Conservation (phyloP, 2,329 filamentous ascomycete species). For the Colletotrichum brevisporum region DNA sequence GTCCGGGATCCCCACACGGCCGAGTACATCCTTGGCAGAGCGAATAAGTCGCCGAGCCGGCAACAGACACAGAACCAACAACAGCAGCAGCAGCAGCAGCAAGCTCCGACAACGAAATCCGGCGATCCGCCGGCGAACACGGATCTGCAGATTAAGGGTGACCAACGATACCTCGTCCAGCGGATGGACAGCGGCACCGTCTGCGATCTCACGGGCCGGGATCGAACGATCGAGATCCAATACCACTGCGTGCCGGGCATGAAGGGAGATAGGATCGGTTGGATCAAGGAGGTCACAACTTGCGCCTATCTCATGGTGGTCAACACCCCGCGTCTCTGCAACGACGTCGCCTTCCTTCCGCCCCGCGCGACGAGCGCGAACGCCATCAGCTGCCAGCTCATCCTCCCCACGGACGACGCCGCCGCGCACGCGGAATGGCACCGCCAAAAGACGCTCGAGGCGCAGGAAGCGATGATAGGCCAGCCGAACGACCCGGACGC, state of each 20-base stretch:
- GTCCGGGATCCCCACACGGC: constrained; percentile 81
- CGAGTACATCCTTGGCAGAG: constrained; percentile 83
- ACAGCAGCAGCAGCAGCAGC: constrained; percentile 37
- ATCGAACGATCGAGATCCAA: constrained; percentile 87
- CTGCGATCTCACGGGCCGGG: constrained; percentile 87
- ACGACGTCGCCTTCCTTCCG: constrained; percentile 88
- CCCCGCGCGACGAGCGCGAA: constrained; percentile 84
- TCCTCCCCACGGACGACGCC: constrained; percentile 70
- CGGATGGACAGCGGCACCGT: constrained; percentile 82
- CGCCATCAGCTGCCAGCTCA: constrained; percentile 80
- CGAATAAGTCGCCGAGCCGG: constrained; percentile 47
- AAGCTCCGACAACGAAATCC: constrained; percentile 26
- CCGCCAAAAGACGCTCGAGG: constrained; percentile 54
- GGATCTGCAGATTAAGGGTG: constrained; percentile 84
- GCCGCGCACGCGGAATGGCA: constrained; percentile 49
- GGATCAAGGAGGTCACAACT: constrained; percentile 93
- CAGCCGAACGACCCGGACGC: constrained; percentile 35
- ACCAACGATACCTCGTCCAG: constrained; percentile 89
- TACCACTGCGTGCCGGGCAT: constrained; percentile 83
- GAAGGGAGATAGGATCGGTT: constrained; percentile 82
- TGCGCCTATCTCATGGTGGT: constrained; percentile 95
- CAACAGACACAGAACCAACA: constrained; percentile 35
- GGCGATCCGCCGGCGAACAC: constrained; percentile 58
- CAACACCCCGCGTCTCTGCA: constrained; percentile 89
- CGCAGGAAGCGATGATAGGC: constrained; percentile 52